Base-by-base conservation (phyloP, 202 grass and related monocot species). In the Schoenoplectus tabernaemontani region DNA sequence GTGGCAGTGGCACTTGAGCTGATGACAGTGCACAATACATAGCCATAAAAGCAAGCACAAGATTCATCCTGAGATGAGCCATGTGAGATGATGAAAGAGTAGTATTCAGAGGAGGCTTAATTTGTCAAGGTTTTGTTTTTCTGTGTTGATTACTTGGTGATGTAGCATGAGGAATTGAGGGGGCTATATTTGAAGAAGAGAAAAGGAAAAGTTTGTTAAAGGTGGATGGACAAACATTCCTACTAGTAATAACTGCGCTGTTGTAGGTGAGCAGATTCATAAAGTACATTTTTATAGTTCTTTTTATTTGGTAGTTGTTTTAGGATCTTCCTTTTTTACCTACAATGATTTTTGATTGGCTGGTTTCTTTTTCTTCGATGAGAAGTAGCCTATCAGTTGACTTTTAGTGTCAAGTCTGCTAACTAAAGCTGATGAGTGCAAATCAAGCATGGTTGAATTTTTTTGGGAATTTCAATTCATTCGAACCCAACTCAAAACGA, bases 1-100 rank as follows among this genome's bases (percentile, higher is more conserved):
- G 0, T 46, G 88, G 67, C n/a, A 75, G 3, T 30, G 34, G 3
- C 47, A 34, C 28, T 82, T 93, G 91, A 30, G 79, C 88, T 8
- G 51, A 83, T 0, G 81, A 83, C 13, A 74, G 30, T 16, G 66
- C 9, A 30, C 77, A 83, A 62, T 73, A n/a, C 12, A 78, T 7
- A 17, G 83, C 36, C 41, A 71, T 36, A 59, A 34, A 10, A 57
- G 16, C 64, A 17, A 93, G 51, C 0, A 33, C 48, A 30, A 85
- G 24, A 2, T 3, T 17, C 11, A 75, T 63, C 1, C 20, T 60
- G 1, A 81, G 54, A 37, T 19, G 3, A 16, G 82, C 76, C 88
- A 91, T 90, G 7, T 32, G 13, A 54, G 2, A 53, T 51, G 23
- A 17, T 73, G 2, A 10, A 0, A 65, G 7, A 51, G 30, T 36